A percentile compares a stretch with the other conserved stretches of the same genome.
phyloP scores from a whole-genome alignment of 177 flowering plant species.

The Telopea speciosissima region DNA sequence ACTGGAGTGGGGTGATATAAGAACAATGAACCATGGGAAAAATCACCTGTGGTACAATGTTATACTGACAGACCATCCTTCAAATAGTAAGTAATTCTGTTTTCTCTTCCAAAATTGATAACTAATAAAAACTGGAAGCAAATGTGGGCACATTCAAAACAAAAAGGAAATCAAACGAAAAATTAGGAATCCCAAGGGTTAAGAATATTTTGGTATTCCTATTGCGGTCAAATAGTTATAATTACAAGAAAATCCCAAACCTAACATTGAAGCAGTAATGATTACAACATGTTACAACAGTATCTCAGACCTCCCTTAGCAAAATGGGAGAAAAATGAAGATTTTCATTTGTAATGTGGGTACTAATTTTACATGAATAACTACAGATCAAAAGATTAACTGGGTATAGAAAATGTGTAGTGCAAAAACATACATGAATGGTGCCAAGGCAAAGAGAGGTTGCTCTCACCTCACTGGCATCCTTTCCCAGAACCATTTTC shows the following conservation, averaged over 20 bases:
- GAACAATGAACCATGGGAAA: background rate
- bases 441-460: background rate
- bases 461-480: slow-evolving; percentile 10
- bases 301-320: slow-evolving; percentile 1
- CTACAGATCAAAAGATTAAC: background rate
- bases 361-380: background rate
- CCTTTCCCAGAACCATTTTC: slow-evolving; percentile 37
- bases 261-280: background rate
- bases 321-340: background rate
- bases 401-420: slow-evolving; percentile 10
- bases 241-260: background rate
- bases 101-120: no score
- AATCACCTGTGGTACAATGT: background rate
- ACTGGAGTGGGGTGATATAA: background rate
- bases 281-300: background rate
- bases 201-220: background rate
- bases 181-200: background rate
- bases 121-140: no score
- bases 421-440: slow-evolving; percentile 7
- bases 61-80: background rate
- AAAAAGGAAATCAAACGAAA: background rate
- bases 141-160: no score
- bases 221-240: background rate
- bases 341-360: background rate
- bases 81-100: background rate